Evolutionary conservation across 2,329 filamentous ascomycete genomes (phyloP).

Genomic region (Pseudofabraea citricarpa): DNA sequence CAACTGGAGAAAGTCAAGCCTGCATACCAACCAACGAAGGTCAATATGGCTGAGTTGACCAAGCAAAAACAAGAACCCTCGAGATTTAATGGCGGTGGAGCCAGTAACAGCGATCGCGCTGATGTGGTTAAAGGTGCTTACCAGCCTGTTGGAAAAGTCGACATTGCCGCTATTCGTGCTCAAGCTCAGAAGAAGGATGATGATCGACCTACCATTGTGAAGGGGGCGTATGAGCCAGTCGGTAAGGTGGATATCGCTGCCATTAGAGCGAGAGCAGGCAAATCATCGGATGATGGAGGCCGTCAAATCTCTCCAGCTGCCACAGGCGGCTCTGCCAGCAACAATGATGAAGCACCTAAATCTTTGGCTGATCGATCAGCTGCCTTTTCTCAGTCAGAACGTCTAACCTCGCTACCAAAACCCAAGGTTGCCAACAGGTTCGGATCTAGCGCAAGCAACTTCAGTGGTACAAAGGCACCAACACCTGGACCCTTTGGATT

Average conservation of each 20-base stretch:
- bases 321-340: slow-evolving; percentile 32
- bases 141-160: slow-evolving; percentile 94
- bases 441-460: slow-evolving; percentile 60
- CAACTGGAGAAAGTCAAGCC: slow-evolving; percentile 88
- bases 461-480: slow-evolving; percentile 85
- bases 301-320: slow-evolving; percentile 39
- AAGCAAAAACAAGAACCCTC: slow-evolving; percentile 66
- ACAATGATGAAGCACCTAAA: slow-evolving; percentile 45
- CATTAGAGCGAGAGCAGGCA: slow-evolving; percentile 79
- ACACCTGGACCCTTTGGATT: slow-evolving; percentile 66
- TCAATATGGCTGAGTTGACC: slow-evolving; percentile 83
- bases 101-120: slow-evolving; percentile 37
- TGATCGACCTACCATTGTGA: slow-evolving; percentile 78
- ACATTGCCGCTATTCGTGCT: slow-evolving; percentile 84
- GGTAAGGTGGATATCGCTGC: slow-evolving; percentile 97
- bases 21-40: slow-evolving; percentile 92
- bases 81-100: slow-evolving; percentile 46
- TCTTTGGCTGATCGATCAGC: slow-evolving; percentile 72
- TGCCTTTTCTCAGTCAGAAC: slow-evolving; percentile 70
- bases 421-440: slow-evolving; percentile 94
- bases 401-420: slow-evolving; percentile 84
- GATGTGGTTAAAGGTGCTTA: slow-evolving; percentile 83
- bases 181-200: slow-evolving; percentile 67
- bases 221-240: slow-evolving; percentile 89
- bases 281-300: slow-evolving; percentile 37